These are phyloP conservation scores for Fagopyrum homotropicum DNA, from an alignment of 148 eudicot species.

Conservation along the genomic window DNA sequence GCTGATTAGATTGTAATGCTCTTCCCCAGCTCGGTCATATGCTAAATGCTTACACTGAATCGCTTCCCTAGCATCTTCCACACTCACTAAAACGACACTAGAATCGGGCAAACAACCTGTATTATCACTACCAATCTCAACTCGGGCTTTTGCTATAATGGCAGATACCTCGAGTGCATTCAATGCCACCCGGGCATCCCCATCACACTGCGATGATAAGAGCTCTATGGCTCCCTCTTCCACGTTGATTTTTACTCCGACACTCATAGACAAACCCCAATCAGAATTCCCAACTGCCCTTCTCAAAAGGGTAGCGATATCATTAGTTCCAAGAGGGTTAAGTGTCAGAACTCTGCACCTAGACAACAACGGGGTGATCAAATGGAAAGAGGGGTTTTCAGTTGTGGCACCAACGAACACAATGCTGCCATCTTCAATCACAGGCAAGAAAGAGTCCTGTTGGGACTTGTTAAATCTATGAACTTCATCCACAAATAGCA, in stretches of 20 bases:
- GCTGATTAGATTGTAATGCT: slow-evolving; percentile 75
- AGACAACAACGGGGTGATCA: slow-evolving; percentile 76
- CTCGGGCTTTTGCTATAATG: slow-evolving; percentile 39
- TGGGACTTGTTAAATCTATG: slow-evolving; percentile 89
- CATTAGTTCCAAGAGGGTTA: slow-evolving; percentile 35
- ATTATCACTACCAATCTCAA: background rate
- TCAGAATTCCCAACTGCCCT: slow-evolving; percentile 48
- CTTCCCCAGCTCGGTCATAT: slow-evolving; percentile 76
- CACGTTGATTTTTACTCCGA: slow-evolving; percentile 30
- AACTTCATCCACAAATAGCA: slow-evolving; percentile 79
- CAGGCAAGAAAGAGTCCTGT: slow-evolving; percentile 83
- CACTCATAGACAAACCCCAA: slow-evolving; percentile 36
- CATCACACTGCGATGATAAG: slow-evolving; percentile 61
- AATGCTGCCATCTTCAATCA: slow-evolving; percentile 84
- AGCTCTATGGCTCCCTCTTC: slow-evolving; percentile 43
- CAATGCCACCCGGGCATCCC: slow-evolving; percentile 82
- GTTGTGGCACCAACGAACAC: slow-evolving; percentile 90
- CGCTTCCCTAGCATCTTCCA: slow-evolving; percentile 63
- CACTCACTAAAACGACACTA: slow-evolving; percentile 20
- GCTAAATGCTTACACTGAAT: slow-evolving; percentile 78
- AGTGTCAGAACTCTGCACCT: slow-evolving; percentile 66
- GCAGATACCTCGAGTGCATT: slow-evolving; percentile 66
- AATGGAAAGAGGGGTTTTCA: slow-evolving; percentile 88
- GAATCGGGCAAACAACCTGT: background rate
- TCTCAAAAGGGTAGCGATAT: slow-evolving; percentile 30